A percentile compares a stretch with the other conserved stretches of the same genome.
phyloP scores from a whole-genome alignment of 2,329 filamentous ascomycete species.

The Aspergillus sp. region DNA sequence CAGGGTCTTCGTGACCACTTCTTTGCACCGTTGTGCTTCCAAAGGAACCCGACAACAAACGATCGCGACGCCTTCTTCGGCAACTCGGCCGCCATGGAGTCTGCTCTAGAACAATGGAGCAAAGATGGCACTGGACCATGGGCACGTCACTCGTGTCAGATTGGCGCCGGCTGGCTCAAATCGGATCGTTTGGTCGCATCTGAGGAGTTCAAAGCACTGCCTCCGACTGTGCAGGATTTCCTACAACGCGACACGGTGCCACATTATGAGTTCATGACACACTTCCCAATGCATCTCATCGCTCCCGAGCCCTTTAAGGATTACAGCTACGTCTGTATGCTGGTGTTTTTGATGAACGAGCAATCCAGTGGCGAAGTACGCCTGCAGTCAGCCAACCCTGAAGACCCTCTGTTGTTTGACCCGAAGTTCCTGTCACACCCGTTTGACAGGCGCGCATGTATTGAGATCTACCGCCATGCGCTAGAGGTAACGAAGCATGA shows the following conservation, averaged over 20 bases:
- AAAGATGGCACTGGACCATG: conserved; percentile 44
- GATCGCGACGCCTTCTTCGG: conserved; percentile 51
- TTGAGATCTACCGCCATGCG: conserved; percentile 52
- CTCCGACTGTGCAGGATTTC: conserved; percentile 45
- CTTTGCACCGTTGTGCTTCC: conserved; percentile 36
- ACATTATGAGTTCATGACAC: conserved; percentile 57
- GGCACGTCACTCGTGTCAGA: conserved; percentile 31
- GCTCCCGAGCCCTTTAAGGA: conserved; percentile 41
- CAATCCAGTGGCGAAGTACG: conserved; percentile 55
- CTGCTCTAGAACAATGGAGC: conserved; percentile 53
- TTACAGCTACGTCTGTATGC: conserved; percentile 48
- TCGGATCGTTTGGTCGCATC: conserved; percentile 42
- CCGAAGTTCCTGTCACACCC: conserved; percentile 56
- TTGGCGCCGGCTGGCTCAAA: conserved; percentile 45
- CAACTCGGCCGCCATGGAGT: conserved; percentile 42
- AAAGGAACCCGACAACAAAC: conserved; percentile 45
- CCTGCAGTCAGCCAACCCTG: conserved; percentile 56
- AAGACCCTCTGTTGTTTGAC: conserved; percentile 55
- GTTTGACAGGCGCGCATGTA: conserved; percentile 56
- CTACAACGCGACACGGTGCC: conserved; percentile 56
- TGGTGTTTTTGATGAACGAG: conserved; percentile 56
- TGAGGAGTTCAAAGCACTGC: conserved; percentile 55
- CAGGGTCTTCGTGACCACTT: conserved; percentile 50
- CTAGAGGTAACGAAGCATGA: conserved; percentile 48
- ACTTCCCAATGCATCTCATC: conserved; percentile 48